phyloP scores from a whole-genome alignment of 306 rosid species.

The Sophora flavescens region DNA sequence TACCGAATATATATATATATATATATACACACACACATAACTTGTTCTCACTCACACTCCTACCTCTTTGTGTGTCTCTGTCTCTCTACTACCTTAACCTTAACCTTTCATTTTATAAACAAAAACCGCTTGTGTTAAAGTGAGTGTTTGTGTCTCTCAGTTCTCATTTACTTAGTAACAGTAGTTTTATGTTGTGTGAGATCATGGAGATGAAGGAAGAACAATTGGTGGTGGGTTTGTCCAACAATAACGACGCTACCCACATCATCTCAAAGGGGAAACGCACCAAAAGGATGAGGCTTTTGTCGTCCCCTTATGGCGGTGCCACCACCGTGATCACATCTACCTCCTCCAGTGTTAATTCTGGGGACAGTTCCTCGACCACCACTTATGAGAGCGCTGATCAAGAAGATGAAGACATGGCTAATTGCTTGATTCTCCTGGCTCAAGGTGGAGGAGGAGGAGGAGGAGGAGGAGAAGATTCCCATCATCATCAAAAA shows the following conservation, averaged over 20 bases:
- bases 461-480: not conserved
- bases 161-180: not conserved
- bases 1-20: not conserved
- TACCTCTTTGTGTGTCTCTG: too few species aligned
- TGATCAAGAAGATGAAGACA: constrained; percentile 81
- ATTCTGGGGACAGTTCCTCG: constrained; percentile 44
- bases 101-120: too few species aligned
- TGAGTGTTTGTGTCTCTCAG: not conserved
- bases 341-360: constrained; percentile 63
- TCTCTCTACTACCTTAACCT: too few species aligned
- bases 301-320: constrained; percentile 27
- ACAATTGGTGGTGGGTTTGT: constrained; percentile 37
- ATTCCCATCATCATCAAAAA: not conserved
- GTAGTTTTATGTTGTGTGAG: not conserved
- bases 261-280: constrained; percentile 58
- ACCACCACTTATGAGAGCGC: constrained; percentile 58
- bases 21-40: not conserved
- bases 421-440: constrained; percentile 94
- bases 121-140: not conserved
- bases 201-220: constrained; percentile 39
- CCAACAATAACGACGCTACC: constrained; percentile 24
- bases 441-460: too few species aligned
- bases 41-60: constrained; percentile 32
- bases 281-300: constrained; percentile 75
- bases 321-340: constrained; percentile 9